Base-by-base conservation (phyloP, 2,329 filamentous ascomycete genomes). In the Zasmidium cellare region DNA sequence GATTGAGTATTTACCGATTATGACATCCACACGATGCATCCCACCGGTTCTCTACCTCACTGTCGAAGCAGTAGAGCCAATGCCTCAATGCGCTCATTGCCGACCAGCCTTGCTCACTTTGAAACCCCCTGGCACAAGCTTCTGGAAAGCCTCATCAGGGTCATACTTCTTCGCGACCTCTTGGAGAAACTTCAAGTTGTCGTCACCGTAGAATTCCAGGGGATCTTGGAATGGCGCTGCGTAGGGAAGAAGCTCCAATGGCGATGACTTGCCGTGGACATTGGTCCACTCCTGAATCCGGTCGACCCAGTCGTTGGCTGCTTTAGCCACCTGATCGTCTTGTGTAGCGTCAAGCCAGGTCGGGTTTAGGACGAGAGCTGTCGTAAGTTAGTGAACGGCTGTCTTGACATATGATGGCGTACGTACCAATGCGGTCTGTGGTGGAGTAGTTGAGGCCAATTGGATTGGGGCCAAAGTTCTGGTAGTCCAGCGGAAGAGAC, bases 91-190 rank as follows among this genome's bases (percentile, higher is more conserved):
- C n/a, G n/a, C n/a, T n/a, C n/a, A n/a, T n/a, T n/a, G n/a, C n/a
- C n/a, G n/a, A 20, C 25, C 48, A 3, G 48, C n/a, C 45, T 44
- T 24, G 2, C 46, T 14, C 22, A 61, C 46, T 53, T 55, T 59
- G 24, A 57, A 63, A 3, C 56, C 61, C 3, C 55, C 58, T 2
- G 56, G 56, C 1, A 59, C 50, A 9, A 56, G 25, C 24, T 19
- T 57, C 53, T 61, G 58, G 19, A 58, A 60, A 9, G 59, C 45
- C 16, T 46, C 45, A 9, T 58, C 38, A 1, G 61, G 61, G 28
- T 63, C 61, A 53, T 61, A 61, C 56, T 59, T 57, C 41, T 55
- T 55, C 11, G 48, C 41, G 23, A 56, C 48, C 25, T 56, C 44
- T 20, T 46, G 35, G 52, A 63, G 20, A 18, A 55, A 55, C 22